phyloP scores from a whole-genome alignment of 345 rosid genomes.

The Aegle marmelos region DNA sequence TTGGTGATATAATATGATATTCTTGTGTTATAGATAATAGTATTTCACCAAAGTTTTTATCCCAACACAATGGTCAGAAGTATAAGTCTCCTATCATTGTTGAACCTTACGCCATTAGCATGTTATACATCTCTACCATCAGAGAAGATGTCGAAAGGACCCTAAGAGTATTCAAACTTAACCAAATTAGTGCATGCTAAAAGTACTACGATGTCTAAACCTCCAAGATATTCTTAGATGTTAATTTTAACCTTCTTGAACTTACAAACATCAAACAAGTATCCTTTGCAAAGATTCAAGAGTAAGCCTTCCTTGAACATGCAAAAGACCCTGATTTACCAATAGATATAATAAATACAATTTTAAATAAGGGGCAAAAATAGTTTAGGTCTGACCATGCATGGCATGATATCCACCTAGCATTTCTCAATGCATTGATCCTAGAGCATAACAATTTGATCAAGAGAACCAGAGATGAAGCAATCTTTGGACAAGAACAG shows the following conservation, averaged over 20 bases:
- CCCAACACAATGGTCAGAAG: constrained; percentile 86
- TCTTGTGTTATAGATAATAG: too few species aligned
- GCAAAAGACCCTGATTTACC: constrained; percentile 57
- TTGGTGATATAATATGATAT: too few species aligned
- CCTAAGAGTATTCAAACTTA: constrained; percentile 36
- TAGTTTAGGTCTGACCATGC: background rate
- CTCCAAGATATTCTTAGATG: background rate
- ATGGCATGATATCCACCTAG: constrained; percentile 47
- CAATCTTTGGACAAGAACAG: constrained; percentile 78
- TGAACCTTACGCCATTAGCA: constrained; percentile 84
- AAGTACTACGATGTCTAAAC: constrained; percentile 1
- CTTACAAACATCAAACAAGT: constrained; percentile 86
- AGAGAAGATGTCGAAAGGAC: constrained; percentile 84
- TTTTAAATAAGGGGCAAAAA: background rate
- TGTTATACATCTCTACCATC: constrained; percentile 83
- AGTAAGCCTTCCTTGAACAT: constrained; percentile 89
- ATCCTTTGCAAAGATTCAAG: constrained; percentile 84
- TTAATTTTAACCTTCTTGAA: constrained; percentile 67
- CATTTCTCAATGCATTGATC: constrained; percentile 97
- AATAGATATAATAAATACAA: constrained; percentile 4
- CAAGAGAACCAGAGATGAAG: constrained; percentile 89
- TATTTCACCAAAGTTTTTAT: too few species aligned
- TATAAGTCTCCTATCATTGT: constrained; percentile 86
- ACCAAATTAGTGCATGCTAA: constrained; percentile 9
- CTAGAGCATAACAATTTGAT: constrained; percentile 92